These are phyloP conservation scores for Pseudisothecium myosuroides DNA, from an alignment of 225 moss, liverwort and hornwort genomes.

Conservation along the genomic window DNA sequence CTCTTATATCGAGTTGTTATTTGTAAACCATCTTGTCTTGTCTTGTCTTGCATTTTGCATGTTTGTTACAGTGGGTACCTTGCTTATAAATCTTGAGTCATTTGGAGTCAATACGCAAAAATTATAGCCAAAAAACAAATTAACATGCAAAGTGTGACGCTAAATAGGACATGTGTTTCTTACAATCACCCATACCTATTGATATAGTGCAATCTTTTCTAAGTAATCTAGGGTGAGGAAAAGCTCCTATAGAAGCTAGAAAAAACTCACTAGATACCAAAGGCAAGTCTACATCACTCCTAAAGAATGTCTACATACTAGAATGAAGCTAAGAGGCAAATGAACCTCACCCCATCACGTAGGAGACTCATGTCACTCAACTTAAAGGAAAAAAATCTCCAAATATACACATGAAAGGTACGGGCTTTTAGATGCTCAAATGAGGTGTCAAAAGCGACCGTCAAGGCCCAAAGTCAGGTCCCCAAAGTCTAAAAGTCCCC, in stretches of 20 bases:
- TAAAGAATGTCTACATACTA: background rate
- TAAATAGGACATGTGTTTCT: no score
- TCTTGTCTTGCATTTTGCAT: no score
- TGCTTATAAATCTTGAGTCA: no score
- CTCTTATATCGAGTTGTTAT: no score
- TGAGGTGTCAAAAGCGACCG: fast-evolving
- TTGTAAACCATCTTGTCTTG: no score
- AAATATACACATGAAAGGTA: background rate
- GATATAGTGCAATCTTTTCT: background rate
- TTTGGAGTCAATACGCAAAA: no score
- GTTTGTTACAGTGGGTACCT: no score
- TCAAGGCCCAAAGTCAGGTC: background rate
- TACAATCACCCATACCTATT: no score
- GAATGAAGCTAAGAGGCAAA: background rate
- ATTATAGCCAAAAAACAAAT: no score
- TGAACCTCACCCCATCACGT: fast-evolving
- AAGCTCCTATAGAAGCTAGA: background rate
- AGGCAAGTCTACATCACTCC: background rate
- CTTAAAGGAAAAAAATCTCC: background rate
- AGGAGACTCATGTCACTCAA: background rate
- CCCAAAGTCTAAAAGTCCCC: background rate
- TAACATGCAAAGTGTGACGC: no score
- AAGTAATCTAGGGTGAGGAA: background rate
- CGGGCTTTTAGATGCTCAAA: background rate
- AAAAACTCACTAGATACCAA: background rate